Evolutionary conservation across 345 rosid species (phyloP), one percentile per base, ranked within the genome.

Genomic region (Ricinus communis): DNA sequence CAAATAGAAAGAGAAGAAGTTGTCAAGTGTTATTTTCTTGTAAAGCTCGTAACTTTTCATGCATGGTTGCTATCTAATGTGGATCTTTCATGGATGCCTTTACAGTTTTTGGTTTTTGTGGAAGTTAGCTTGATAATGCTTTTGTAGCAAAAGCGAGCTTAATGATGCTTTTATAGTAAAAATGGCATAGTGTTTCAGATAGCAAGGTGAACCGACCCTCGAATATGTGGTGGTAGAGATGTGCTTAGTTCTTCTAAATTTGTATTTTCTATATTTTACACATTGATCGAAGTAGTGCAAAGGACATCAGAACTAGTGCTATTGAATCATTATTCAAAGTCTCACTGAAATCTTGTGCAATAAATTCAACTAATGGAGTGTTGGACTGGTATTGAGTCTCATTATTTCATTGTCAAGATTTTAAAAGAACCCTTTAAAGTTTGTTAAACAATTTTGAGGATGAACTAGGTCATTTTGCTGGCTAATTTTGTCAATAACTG

Each of bases 161-260:
- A 28, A 54, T 8, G 21, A 54, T 54, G 59, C 28, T n/a, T 21
- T 22, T 55, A 21, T 24, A 55, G 59, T 28, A 55, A 54, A 12
- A 24, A 14, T 55, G 5, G 59, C 28, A 24, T 55, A 55, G 21
- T 55, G 8, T 55, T 55, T 55, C 59, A 8, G 21, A 55, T 55
- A 24, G 28, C 28, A 13, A 55, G 59, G 59, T 55, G n/a, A n/a
- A n/a, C n/a, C 38, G 59, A 28, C 59, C 59, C 21, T 22, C 30
- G 28, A 55, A 55, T 27, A 8, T 14, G 59, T 55, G 59, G 59
- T 9, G 59, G 59, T 55, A 55, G n/a, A 55, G 59, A 55, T 55
- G 59, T 55, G 28, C 5, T 55, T 55, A 28, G 3, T 22, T 22
- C 59, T 6, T 33, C 6, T 33, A 33, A 6, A 33, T 2, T 33